A percentile compares a stretch with the other conserved stretches of the same genome.
phyloP scores from a whole-genome alignment of 2,329 filamentous ascomycete genomes.

The Nigrograna mackinnonii region DNA sequence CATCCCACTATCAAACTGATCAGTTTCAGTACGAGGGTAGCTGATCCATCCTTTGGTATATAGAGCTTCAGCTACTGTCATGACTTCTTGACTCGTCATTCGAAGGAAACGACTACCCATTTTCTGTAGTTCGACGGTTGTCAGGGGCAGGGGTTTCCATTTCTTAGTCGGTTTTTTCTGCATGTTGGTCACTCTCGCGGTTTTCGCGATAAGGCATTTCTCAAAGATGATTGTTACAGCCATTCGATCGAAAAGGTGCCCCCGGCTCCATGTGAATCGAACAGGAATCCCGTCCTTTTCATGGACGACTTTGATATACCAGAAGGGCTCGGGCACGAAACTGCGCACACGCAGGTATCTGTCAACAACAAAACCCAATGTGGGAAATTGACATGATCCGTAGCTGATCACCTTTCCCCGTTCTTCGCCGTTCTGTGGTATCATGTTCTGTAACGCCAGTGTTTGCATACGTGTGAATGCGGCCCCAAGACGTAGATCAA shows the following conservation, averaged over 20 bases:
- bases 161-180: conserved; percentile 91
- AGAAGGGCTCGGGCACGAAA: conserved; percentile 90
- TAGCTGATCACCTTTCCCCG: conserved; percentile 74
- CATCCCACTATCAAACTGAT: conserved; percentile 90
- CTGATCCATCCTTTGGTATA: conserved; percentile 97
- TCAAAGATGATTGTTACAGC: conserved; percentile 83
- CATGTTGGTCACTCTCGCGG: conserved; percentile 80
- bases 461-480: conserved; percentile 91
- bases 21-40: conserved; percentile 95
- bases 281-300: conserved; percentile 77
- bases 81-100: conserved; percentile 90
- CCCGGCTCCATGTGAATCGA: conserved; percentile 80
- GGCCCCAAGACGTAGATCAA: conserved; percentile 88
- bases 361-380: conserved; percentile 94
- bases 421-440: conserved; percentile 64
- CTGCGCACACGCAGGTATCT: conserved; percentile 92
- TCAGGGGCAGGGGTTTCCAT: conserved; percentile 90
- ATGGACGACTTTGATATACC: conserved; percentile 86
- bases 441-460: conserved; percentile 72
- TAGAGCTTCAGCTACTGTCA: conserved; percentile 81
- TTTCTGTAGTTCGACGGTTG: conserved; percentile 95
- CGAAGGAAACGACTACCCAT: conserved; percentile 85
- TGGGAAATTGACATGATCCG: conserved; percentile 96
- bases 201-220: conserved; percentile 75
- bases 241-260: conserved; percentile 85